Base-by-base conservation (phyloP, 805 yeast species). In the Saccharomycopsis olivae region DNA sequence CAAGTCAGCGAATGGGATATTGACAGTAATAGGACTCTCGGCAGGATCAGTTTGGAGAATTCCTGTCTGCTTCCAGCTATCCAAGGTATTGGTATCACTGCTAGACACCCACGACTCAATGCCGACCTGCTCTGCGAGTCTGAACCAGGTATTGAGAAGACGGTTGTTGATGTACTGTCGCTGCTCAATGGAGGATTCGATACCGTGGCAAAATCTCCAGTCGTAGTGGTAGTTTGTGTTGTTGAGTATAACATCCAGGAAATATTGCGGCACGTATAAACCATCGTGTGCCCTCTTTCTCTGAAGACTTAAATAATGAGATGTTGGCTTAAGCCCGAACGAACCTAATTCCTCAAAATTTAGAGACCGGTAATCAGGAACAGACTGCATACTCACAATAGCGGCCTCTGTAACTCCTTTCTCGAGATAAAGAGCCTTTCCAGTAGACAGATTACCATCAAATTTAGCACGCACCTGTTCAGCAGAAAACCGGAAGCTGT, bases 191-290 rank as follows among this genome's bases (percentile, higher is more conserved):
- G 20, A 24, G 6, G 11, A 9, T 5, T n/a, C 14, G 6, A 20
- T 25, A 9, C 38, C 38, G 8, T 35, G 29, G 17, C 38, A 35
- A 25, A 35, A 35, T 27, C 38, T 23, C 38, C 38, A 35, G 14
- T 35, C 38, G 17, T 24, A 35, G 17, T 35, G 24, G 8, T 15
- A 19, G 14, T 35, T 30, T 5, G 17, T 15, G 11, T 4, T 15
- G n/a, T 35, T 23, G 4, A 35, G 5, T 9, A 35, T 20, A 11
- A 24, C 16, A 15, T 35, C 38, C 17, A 25, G 38, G 17, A 35
- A 35, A 25, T 35, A 35, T 15, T 25, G 38, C n/a, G 38, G 38
- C 5, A 27, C 5, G 20, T 19, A 33, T 2, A 20, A 5, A 10
- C 8, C 28, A 6, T 20, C 6, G 13, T 33, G 8, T n/a, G 5